phyloP scores from a whole-genome alignment of 2,329 filamentous ascomycete genomes.

The Purpureocillium lavendulum region DNA sequence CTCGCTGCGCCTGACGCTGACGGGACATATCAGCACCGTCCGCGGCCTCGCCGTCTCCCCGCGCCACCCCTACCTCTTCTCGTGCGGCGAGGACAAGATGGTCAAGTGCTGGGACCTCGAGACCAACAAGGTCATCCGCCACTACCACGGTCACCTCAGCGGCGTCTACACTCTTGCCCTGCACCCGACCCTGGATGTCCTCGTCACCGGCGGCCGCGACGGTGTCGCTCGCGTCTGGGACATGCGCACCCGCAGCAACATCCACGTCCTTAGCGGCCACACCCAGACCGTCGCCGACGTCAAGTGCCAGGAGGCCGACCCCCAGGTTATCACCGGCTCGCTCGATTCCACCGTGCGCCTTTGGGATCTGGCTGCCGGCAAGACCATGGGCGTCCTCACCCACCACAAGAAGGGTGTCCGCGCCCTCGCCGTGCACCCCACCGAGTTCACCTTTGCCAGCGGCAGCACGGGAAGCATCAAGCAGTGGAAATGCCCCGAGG shows the following conservation, averaged over 20 bases:
- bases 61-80: slow-evolving; percentile 93
- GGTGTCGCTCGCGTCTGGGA: slow-evolving; percentile 96
- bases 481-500: slow-evolving; percentile 98
- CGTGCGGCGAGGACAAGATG: slow-evolving; percentile 98
- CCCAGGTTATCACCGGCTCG: slow-evolving; percentile 89
- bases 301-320: slow-evolving; percentile 91
- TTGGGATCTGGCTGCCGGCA: slow-evolving; percentile 94
- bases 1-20: slow-evolving; percentile 74
- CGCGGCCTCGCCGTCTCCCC: slow-evolving; percentile 87
- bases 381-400: slow-evolving; percentile 90
- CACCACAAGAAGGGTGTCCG: slow-evolving; percentile 98
- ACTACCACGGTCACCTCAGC: slow-evolving; percentile 94
- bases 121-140: slow-evolving; percentile 97
- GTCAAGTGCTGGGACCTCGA: slow-evolving; percentile 99
- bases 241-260: slow-evolving; percentile 92
- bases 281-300: slow-evolving; percentile 84
- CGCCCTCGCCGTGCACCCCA: slow-evolving; percentile 73
- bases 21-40: slow-evolving; percentile 90
- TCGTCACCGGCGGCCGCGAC: slow-evolving; percentile 90
- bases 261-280: slow-evolving; percentile 88
- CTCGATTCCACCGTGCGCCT: slow-evolving; percentile 85
- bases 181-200: slow-evolving; percentile 90
- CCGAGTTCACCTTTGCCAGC: slow-evolving; percentile 92
- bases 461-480: slow-evolving; percentile 92
- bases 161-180: slow-evolving; percentile 89